Evolutionary conservation across 139 green algal species (phyloP), one percentile per base, ranked within the genome.

Genomic region (Volvox africanus): DNA sequence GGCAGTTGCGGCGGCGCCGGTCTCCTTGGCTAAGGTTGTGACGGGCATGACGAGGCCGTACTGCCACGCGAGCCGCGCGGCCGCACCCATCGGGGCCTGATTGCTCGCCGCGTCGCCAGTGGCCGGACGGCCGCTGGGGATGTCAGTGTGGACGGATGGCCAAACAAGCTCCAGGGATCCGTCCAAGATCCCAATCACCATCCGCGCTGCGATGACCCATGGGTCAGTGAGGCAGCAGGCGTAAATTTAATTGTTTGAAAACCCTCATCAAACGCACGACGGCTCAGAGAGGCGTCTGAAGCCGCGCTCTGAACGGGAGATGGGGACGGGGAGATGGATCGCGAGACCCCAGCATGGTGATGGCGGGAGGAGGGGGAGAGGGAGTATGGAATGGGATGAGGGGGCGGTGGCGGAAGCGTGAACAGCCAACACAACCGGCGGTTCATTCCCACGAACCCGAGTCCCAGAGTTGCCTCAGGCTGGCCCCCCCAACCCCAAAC

Each of bases 141-240:
- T 85, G 37, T 67, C 36, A 0, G 79, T 17, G 16, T 16, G 80
- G 19, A 71, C 19, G 37, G 71, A 9, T 12, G 84, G 84, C 84
- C 84, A 89, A 9, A 12, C 16, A 35, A 89, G 68, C 37, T 89
- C 26, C 68, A 89, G 84, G 26, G 35, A 68, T 24, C 68, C 68
- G 26, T 89, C 68, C 14, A 82, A 28, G 35, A 89, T 81, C 20
- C 84, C 84, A 6, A 89, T 2, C 14, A 69, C 84, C 3, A 89
- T n/a, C 30, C 36, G 28, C 26, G 67, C 84, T 89, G 84, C 13
- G 22, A 37, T n/a, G 28, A 79, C 71, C 71, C 71, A 79, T 55
- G 75, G 75, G 75, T 61, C 32, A 55, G 75, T 79, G 71, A 55
- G 44, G 44, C 9, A 9, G 9, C 44, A 55, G 9, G 5, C 44